These are phyloP conservation scores for Fusarium liriodendri DNA, from an alignment of 2,329 filamentous ascomycete genomes.

Conservation along the genomic window DNA sequence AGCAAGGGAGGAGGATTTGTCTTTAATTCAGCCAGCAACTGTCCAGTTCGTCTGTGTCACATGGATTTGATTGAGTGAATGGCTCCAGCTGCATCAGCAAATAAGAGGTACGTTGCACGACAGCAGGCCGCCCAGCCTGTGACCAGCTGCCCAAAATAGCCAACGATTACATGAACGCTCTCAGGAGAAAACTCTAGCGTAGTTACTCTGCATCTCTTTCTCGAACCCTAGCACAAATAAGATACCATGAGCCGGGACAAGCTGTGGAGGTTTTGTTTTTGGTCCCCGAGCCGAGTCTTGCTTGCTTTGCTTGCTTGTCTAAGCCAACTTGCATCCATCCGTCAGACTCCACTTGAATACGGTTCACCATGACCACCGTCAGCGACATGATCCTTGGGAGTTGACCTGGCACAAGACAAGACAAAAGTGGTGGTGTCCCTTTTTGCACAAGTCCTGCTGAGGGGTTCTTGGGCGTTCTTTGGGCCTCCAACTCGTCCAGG, in stretches of 20 bases:
- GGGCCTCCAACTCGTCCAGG: neutral
- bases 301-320: neutral
- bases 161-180: neutral
- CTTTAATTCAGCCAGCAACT: neutral
- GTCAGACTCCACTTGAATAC: slow-evolving; percentile 8
- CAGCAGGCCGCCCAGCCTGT: neutral
- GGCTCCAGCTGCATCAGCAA: neutral
- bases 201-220: neutral
- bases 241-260: neutral
- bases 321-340: neutral
- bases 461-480: neutral
- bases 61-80: neutral
- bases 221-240: neutral
- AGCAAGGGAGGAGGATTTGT: slow-evolving; percentile 4
- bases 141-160: neutral
- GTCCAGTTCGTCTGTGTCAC: neutral
- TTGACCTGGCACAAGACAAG: neutral
- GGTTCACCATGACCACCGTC: slow-evolving; percentile 4
- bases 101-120: neutral
- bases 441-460: neutral
- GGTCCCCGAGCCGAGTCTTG: neutral
- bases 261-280: neutral
- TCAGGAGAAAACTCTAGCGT: neutral
- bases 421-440: neutral
- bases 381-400: neutral